Evolutionary conservation across 768 basidiomycete genomes (phyloP), one percentile per base, ranked within the genome.

Genomic region (Mycena rosella): DNA sequence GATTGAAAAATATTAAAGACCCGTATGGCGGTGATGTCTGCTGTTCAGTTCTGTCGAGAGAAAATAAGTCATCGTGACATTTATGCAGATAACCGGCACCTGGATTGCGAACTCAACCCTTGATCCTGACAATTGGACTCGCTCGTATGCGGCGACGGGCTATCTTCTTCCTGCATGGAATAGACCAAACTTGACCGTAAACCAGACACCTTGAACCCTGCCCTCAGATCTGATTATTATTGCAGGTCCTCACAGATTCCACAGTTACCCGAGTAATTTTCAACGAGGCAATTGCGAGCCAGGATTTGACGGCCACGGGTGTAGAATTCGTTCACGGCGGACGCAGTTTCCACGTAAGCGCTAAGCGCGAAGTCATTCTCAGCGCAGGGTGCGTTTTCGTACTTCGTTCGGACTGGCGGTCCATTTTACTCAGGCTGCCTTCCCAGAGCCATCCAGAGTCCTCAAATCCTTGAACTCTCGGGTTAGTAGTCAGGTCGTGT

Each of bases 351-450:
- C 65, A 75, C 6, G 83, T 83, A 30, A 74, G 78, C 30, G 85
- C 83, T 11, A 75, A 72, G 52, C 83, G 82, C 60, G 88, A 89
- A 74, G 86, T 89, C 34, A 82, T 89, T 54, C 74, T 89, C 2
- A 79, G 76, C 48, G 79, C 82, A 10, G 84, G 83, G 81, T 83
- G 71, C 29, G 64, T 18, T n/a, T n/a, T n/a, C n/a, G n/a, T 4
- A 15, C 11, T 42, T 42, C 30, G 40, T 26, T 38, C 2, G 6
- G 5, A 13, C 18, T 9, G 17, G 3, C 14, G 15, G 15, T 5
- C 5, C 29, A 32, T 9, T 6, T 20, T 9, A 3, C 2, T 32
- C 40, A 38, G 18, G 27, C 57, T 10, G 30, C 48, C 18, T 3
- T 36, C n/a, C n/a, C 10, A 36, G 49, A 32, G 20, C 52, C 9